These are phyloP conservation scores for Rutstroemia sp. DNA, from an alignment of 2,329 filamentous ascomycete genomes.

Conservation along the genomic window DNA sequence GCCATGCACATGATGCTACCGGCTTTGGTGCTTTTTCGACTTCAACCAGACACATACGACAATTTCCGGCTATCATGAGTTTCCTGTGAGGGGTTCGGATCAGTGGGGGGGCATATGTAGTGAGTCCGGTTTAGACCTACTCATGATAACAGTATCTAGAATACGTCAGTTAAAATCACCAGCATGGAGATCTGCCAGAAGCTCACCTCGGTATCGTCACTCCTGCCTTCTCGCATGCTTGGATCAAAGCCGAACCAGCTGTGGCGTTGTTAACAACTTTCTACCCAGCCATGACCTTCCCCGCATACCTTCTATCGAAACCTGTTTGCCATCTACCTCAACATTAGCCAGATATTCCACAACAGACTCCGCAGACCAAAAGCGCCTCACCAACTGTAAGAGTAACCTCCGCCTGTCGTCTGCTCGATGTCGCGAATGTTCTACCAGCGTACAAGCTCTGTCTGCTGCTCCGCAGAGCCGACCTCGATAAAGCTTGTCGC, in stretches of 20 bases:
- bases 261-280: slow-evolving; percentile 34
- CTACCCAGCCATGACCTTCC: slow-evolving; percentile 14
- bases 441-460: slow-evolving; percentile 57
- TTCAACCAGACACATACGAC: slow-evolving; percentile 98
- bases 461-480: slow-evolving; percentile 58
- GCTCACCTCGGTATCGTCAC: slow-evolving; percentile 74
- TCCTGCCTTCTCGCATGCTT: slow-evolving; percentile 98
- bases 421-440: slow-evolving; percentile 73
- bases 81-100: slow-evolving; percentile 51
- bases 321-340: slow-evolving; percentile 82
- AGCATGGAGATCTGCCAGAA: slow-evolving; percentile 5
- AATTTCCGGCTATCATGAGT: slow-evolving; percentile 98
- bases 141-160: slow-evolving; percentile 96
- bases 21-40: slow-evolving; percentile 95
- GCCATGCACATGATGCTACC: slow-evolving; percentile 97
- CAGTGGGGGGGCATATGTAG: slow-evolving; percentile 12
- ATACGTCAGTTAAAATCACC: slow-evolving; percentile 24
- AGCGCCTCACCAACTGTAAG: slow-evolving; percentile 76
- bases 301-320: slow-evolving; percentile 83
- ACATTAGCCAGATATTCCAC: slow-evolving; percentile 26
- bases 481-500: slow-evolving; percentile 60
- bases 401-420: slow-evolving; percentile 85
- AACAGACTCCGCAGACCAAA: slow-evolving; percentile 15
- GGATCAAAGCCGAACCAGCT: slow-evolving; percentile 96
- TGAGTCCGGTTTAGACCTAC: slow-evolving; percentile 42